Conservation (phyloP, 306 rosid genomes). For the Castanospermum australe region DNA sequence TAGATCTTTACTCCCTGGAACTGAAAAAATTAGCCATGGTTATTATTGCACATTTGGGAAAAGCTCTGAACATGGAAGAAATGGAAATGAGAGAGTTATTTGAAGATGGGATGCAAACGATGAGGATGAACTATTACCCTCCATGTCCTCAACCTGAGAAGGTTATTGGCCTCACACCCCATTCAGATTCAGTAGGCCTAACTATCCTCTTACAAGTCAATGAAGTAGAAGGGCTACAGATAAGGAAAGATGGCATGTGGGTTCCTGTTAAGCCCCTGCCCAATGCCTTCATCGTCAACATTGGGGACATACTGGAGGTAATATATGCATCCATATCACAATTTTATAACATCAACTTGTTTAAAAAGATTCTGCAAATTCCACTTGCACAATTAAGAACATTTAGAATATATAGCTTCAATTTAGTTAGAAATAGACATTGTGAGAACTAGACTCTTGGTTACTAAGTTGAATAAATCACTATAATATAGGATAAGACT, state of each 20-base stretch:
- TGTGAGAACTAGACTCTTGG: too few species aligned
- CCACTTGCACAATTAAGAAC: too few species aligned
- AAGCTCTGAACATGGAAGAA: constrained; percentile 20
- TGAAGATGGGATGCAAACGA: constrained; percentile 24
- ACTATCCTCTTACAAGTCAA: constrained; percentile 43
- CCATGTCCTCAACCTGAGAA: constrained; percentile 44
- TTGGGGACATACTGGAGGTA: constrained; percentile 44
- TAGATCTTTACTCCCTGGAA: constrained; percentile 35
- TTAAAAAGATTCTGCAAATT: too few species aligned
- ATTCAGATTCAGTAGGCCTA: constrained; percentile 38
- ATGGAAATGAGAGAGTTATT: constrained; percentile 32
- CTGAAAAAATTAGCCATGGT: constrained; percentile 6
- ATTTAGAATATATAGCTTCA: background rate
- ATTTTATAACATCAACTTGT: too few species aligned
- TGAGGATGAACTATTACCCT: constrained; percentile 58
- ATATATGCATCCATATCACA: background rate
- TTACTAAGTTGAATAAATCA: too few species aligned
- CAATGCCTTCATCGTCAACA: constrained; percentile 39
- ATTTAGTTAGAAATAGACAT: too few species aligned
- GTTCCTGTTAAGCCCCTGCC: constrained; percentile 36
- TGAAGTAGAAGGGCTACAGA: constrained; percentile 42
- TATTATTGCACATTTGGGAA: constrained; percentile 10
- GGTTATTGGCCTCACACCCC: constrained; percentile 37
- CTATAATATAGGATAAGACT: too few species aligned
- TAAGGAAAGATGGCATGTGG: constrained; percentile 38